Evolutionary conservation across 169 alveolate genomes (phyloP), one percentile per base, ranked within the genome.

Genomic region (Cardiosporidium cionae): DNA sequence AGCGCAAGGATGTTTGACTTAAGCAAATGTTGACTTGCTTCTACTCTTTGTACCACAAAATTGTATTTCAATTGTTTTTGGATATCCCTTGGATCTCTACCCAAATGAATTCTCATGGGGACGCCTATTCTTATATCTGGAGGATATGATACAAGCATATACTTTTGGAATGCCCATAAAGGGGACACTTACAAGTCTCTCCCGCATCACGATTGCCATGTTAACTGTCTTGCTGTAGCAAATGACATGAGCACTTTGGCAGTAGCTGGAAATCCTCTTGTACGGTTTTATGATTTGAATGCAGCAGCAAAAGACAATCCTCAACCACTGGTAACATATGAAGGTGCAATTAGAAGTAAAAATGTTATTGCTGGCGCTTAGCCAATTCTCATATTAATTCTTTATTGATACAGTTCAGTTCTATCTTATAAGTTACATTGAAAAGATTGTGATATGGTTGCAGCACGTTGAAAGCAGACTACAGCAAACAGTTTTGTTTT

Each of bases 61-160:
- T n/a, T n/a, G n/a, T n/a, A n/a, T n/a, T n/a, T n/a, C n/a, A n/a
- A n/a, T n/a, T n/a, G n/a, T n/a, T n/a, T n/a, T n/a, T n/a, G n/a
- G n/a, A n/a, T n/a, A n/a, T n/a, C n/a, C n/a, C n/a, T n/a, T n/a
- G n/a, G n/a, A n/a, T n/a, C n/a, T n/a, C n/a, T n/a, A n/a, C n/a
- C n/a, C n/a, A n/a, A n/a, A n/a, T n/a, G n/a, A n/a, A 9, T 9
- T 9, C 58, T 44, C 58, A 63, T 63, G 68, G 68, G 22, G 9
- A 9, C 16, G 44, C 72, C 74, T 23, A 52, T 78, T 32, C 74
- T 79, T 25, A 78, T 79, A 7, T 76, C 85, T n/a, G 85, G 84
- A 23, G 85, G 85, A 2, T 79, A 79, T 34, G 85, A 79, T 29
- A 72, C 69, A 52, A 78, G 65, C 67, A 52, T 79, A 25, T 62